Evolutionary conservation across 768 basidiomycete species (phyloP), one percentile per base, ranked within the genome.

Genomic region (Boletus tomentosulus): DNA sequence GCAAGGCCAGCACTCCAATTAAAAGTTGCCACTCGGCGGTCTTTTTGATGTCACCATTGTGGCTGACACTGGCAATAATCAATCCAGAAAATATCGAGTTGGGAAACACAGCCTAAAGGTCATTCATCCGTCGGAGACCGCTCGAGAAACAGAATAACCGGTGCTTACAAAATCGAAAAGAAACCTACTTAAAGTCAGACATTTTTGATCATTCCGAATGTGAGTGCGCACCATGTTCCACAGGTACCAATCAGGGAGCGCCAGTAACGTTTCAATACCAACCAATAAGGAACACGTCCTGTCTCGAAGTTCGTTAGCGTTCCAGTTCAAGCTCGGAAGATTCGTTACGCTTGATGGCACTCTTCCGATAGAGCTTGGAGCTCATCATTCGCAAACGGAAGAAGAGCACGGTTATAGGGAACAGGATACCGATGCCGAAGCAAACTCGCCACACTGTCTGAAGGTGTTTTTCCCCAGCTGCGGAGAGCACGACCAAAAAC

Each of bases 321-420:
- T 54, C 34, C 19, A 39, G n/a, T 25, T 47, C 16, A 12, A 34
- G 22, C 39, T 49, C 1, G 46, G 16, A 42, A 27, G 6, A n/a
- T n/a, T 16, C 24, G 75, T 64, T 63, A 83, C 80, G 74, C 60
- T 86, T 83, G 57, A 88, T 86, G 5, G 86, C 85, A 24, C 79
- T 76, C 53, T 81, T 76, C 35, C 78, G 74, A 63, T 83, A 87
- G 49, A 89, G 74, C 57, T 73, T 76, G 12, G 85, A 79, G 61
- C 80, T 86, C 59, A 87, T 64, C 86, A 89, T 89, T 48, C 81
- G 76, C 61, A 87, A 67, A 51, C 87, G 84, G 70, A 86, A 87
- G 66, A 81, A 76, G 65, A 91, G 81, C 27, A 90, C 87, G 4
- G 78, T 78, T 46, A 87, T 63, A 13, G 87, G 85, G 13, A 86